Evolutionary conservation across 768 basidiomycete genomes (phyloP).

Genomic region (Lactarius akahatsu): DNA sequence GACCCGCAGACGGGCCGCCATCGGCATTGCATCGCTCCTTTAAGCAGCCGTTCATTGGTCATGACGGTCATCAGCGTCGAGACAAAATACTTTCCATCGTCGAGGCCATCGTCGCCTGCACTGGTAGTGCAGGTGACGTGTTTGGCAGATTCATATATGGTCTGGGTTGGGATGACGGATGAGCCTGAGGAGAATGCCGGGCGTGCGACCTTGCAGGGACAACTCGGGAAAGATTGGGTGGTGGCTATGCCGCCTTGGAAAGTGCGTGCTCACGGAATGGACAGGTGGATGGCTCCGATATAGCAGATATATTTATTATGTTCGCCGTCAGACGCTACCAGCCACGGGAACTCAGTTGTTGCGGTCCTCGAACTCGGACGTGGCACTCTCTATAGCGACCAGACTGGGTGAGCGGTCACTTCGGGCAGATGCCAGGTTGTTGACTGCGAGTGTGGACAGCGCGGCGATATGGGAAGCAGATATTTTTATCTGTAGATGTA

Average conservation of each 20-base stretch:
- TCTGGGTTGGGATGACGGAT: constrained; percentile 73
- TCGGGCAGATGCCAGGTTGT: constrained; percentile 25
- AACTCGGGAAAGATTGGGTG: constrained; percentile 73
- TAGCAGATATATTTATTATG: constrained; percentile 1
- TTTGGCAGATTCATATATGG: constrained; percentile 74
- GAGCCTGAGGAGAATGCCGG: constrained; percentile 37
- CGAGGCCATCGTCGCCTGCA: constrained; percentile 52
- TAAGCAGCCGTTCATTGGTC: not conserved
- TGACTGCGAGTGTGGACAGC: constrained; percentile 43
- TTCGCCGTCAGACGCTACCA: constrained; percentile 16
- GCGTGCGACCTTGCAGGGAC: constrained; percentile 50
- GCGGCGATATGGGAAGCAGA: constrained; percentile 59
- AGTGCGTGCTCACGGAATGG: constrained; percentile 32
- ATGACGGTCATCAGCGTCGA: constrained; percentile 42
- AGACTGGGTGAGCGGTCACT: constrained; percentile 62
- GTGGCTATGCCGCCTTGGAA: constrained; percentile 68
- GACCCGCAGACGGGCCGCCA: constrained; percentile 9
- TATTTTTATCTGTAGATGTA: constrained; percentile 73
- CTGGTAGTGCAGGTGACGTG: constrained; percentile 65
- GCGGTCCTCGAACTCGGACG: constrained; percentile 59
- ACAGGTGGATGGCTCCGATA: constrained; percentile 5
- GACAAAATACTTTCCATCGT: constrained; percentile 49
- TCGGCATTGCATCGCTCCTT: not conserved
- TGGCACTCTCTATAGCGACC: constrained; percentile 71
- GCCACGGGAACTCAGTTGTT: constrained; percentile 57